Percentiles rank a stretch among this genome's conserved stretches.
These are phyloP conservation scores for Neodidymelliopsis sp. DNA, from an alignment of 2,329 filamentous ascomycete species.

Conservation along the genomic window DNA sequence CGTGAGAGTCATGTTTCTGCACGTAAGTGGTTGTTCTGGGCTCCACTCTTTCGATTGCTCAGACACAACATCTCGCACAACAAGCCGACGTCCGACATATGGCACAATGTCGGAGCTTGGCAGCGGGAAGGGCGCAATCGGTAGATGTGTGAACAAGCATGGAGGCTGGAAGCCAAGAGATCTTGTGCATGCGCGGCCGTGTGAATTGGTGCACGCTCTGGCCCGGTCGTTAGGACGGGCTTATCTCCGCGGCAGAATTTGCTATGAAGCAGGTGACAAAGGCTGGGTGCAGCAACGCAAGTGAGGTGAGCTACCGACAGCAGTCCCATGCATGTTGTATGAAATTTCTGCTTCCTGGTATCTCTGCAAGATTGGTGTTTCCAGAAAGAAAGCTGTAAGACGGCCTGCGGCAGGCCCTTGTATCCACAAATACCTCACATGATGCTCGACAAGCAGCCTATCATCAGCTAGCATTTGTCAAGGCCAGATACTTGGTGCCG, in stretches of 20 bases:
- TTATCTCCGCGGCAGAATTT: slow-evolving; percentile 1
- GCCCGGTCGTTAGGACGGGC: not conserved
- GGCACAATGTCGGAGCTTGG: slow-evolving; percentile 17
- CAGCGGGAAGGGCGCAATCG: slow-evolving; percentile 15
- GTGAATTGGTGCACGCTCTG: slow-evolving; percentile 1
- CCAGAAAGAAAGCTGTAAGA: slow-evolving; percentile 16
- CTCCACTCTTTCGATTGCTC: slow-evolving; percentile 9
- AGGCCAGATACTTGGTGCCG: slow-evolving; percentile 14
- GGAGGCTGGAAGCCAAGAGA: slow-evolving; percentile 16
- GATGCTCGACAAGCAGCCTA: slow-evolving; percentile 6
- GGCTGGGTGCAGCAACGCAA: not conserved
- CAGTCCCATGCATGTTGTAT: slow-evolving; percentile 3
- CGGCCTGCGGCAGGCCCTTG: slow-evolving; percentile 15
- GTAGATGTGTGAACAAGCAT: slow-evolving; percentile 16
- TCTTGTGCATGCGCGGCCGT: slow-evolving; percentile 16
- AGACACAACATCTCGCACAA: slow-evolving; percentile 2
- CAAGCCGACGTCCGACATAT: slow-evolving; percentile 1
- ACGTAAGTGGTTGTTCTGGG: slow-evolving; percentile 5
- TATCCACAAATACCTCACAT: slow-evolving; percentile 12
- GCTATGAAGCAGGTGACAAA: not conserved
- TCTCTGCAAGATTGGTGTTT: slow-evolving; percentile 13
- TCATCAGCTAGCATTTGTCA: slow-evolving; percentile 11
- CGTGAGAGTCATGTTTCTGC: slow-evolving; percentile 18
- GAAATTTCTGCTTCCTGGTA: slow-evolving; percentile 8
- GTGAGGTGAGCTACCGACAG: not conserved